Percentiles rank a stretch among this genome's conserved stretches.
Conservation (phyloP, 148 eudicot species). For the Amaranthus cruentus region DNA sequence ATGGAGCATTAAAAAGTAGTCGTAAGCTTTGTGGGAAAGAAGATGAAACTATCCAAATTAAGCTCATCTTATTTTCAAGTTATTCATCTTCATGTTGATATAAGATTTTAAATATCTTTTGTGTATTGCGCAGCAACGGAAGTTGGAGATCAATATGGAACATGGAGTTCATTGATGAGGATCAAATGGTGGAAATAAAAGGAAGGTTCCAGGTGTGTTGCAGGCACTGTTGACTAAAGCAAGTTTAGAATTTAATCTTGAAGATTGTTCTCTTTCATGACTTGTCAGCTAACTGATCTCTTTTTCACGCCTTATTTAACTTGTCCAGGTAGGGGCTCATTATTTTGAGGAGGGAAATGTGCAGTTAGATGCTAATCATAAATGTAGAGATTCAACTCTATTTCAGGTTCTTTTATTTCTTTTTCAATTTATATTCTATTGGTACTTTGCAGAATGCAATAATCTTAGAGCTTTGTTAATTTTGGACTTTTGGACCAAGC, state of each 20-base stretch:
- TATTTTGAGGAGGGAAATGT: conserved; percentile 99
- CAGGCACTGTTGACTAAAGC: not conserved
- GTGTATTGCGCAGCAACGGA: conserved; percentile 61
- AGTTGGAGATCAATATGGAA: conserved; percentile 97
- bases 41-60: no score
- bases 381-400: conserved; percentile 80
- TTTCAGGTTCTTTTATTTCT: conserved; percentile 52
- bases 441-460: not conserved
- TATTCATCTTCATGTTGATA: conserved; percentile 5
- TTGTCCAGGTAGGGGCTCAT: conserved; percentile 80
- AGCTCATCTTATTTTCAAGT: not conserved
- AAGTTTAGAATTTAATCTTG: not conserved
- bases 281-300: not conserved
- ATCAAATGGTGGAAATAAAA: conserved; percentile 70
- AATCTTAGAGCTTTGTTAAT: not conserved
- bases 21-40: no score
- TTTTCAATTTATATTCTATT: not conserved
- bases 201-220: conserved; percentile 73
- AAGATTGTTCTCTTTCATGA: not conserved
- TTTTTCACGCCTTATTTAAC: not conserved
- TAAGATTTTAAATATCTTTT: conserved; percentile 11
- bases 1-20: no score
- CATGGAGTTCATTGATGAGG: conserved; percentile 71
- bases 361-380: conserved; percentile 89
- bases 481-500: not conserved